A percentile compares a stretch with the other conserved stretches of the same genome.
Evolutionary conservation across 352 stramenopile species (phyloP).

Genomic region (Pythium coloratum): DNA sequence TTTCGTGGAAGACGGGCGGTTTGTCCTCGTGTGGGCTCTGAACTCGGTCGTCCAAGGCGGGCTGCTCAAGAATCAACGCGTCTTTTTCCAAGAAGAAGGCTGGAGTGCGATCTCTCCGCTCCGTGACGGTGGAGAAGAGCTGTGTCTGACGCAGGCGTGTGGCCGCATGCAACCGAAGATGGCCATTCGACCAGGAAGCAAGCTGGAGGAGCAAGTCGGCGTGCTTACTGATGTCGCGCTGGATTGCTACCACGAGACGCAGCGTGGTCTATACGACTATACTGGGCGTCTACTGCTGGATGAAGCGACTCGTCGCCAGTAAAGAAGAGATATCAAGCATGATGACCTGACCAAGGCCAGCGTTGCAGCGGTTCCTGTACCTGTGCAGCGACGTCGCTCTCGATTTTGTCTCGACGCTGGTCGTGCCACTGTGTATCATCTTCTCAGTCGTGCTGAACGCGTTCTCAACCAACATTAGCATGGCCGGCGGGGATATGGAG

Average conservation of each 20-base stretch:
- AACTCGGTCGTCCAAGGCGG: conserved; percentile 6
- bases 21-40: conserved; percentile 13
- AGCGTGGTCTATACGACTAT: conserved; percentile 15
- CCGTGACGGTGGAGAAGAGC: background rate
- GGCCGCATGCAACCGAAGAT: conserved; percentile 1
- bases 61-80: conserved; percentile 9
- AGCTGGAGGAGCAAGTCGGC: conserved; percentile 17
- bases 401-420: conserved; percentile 19
- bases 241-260: conserved; percentile 19
- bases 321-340: background rate
- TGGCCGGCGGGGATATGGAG: conserved; percentile 13
- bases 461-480: conserved; percentile 5
- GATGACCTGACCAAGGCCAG: background rate
- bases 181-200: conserved; percentile 3
- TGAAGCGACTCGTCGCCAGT: background rate
- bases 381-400: conserved; percentile 26
- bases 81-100: conserved; percentile 11
- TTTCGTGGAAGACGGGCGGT: background rate
- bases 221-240: conserved; percentile 18
- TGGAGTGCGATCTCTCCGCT: conserved; percentile 14
- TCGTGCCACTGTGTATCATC: conserved; percentile 24
- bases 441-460: background rate
- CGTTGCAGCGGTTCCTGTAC: conserved; percentile 25
- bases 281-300: conserved; percentile 12
- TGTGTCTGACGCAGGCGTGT: conserved; percentile 12